Percentiles rank a stretch among this genome's conserved stretches.
Evolutionary conservation across 2,329 filamentous ascomycete species (phyloP).

Genomic region (Incumbomyces lentus): DNA sequence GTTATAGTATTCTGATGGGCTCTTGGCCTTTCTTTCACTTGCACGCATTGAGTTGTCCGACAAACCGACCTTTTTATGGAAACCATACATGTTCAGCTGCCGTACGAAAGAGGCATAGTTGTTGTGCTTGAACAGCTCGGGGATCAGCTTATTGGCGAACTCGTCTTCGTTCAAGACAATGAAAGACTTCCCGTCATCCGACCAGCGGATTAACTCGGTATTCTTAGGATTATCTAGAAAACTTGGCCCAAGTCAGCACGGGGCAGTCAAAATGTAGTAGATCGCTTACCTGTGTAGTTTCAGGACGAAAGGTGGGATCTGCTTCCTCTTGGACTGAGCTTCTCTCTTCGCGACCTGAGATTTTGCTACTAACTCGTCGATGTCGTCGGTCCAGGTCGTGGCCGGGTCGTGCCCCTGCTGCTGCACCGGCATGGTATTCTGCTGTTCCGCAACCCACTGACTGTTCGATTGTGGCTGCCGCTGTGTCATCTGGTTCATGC

Average conservation of each 20-base stretch:
- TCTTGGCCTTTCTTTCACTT: slow-evolving; percentile 94
- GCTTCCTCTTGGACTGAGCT: slow-evolving; percentile 79
- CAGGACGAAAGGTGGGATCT: slow-evolving; percentile 95
- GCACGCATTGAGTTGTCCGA: slow-evolving; percentile 97
- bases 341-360: slow-evolving; percentile 77
- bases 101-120: slow-evolving; percentile 70
- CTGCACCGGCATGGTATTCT: slow-evolving; percentile 24
- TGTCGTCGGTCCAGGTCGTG: slow-evolving; percentile 47
- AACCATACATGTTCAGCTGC: slow-evolving; percentile 57
- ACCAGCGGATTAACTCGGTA: slow-evolving; percentile 92
- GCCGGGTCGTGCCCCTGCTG: slow-evolving; percentile 26
- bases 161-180: slow-evolving; percentile 94
- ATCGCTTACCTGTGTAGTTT: slow-evolving; percentile 80
- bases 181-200: slow-evolving; percentile 90
- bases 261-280: background rate
- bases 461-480: background rate
- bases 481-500: slow-evolving; percentile 22
- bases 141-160: slow-evolving; percentile 63
- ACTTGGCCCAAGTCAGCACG: slow-evolving; percentile 37
- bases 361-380: slow-evolving; percentile 69
- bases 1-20: slow-evolving; percentile 95
- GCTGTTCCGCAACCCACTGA: slow-evolving; percentile 1
- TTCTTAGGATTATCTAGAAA: slow-evolving; percentile 91
- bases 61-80: slow-evolving; percentile 65
- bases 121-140: slow-evolving; percentile 68